A percentile compares a stretch with the other conserved stretches of the same genome.
Conservation (phyloP, 2,329 filamentous ascomycete species). For the Bipolaris oryzae region DNA sequence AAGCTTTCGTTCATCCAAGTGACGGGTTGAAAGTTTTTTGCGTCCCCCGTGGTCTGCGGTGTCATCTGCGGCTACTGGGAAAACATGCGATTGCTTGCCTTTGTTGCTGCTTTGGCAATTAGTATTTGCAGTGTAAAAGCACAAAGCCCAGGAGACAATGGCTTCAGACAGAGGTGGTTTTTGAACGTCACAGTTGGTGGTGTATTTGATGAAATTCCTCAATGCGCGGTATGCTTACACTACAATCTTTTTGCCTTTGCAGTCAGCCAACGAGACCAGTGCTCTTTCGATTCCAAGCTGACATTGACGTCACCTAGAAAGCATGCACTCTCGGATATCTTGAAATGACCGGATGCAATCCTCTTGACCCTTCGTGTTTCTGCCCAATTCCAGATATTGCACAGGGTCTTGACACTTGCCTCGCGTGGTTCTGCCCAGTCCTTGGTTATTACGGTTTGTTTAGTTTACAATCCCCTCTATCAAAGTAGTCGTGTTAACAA, state of each 20-base stretch:
- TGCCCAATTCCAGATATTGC: neutral
- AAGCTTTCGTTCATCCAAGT: neutral
- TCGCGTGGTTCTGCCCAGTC: neutral
- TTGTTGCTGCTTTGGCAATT: neutral
- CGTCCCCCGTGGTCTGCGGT: neutral
- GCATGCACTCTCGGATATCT: neutral
- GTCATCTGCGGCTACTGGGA: too few species aligned
- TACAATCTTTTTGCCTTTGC: neutral
- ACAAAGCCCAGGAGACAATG: neutral
- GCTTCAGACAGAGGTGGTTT: neutral
- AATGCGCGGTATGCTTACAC: neutral
- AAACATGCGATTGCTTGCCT: neutral
- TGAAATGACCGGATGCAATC: neutral
- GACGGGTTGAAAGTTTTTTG: neutral
- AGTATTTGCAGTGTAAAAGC: neutral
- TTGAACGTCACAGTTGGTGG: neutral
- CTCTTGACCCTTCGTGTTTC: neutral
- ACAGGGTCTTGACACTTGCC: neutral
- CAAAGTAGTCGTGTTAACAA: neutral
- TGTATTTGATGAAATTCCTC: neutral
- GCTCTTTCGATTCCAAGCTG: neutral
- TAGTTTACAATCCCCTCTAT: neutral
- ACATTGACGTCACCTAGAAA: neutral
- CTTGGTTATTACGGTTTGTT: constrained; percentile 1
- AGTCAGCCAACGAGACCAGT: neutral